phyloP scores from a whole-genome alignment of 148 eudicot species.

The Polygonum maritimum region DNA sequence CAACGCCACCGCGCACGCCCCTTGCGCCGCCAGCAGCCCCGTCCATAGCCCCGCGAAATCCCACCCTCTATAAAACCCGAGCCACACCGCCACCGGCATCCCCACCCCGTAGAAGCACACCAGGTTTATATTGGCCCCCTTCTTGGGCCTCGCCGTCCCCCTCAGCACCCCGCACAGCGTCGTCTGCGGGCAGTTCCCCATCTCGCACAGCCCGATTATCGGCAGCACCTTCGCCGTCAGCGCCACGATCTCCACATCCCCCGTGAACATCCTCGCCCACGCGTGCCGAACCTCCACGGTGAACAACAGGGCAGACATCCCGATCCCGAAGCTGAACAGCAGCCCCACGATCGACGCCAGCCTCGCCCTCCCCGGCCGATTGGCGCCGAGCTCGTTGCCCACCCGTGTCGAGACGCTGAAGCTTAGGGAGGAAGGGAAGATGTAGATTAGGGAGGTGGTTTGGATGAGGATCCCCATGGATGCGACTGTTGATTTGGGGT shows the following conservation, averaged over 20 bases:
- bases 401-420: constrained; percentile 61
- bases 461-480: constrained; percentile 78
- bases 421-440: constrained; percentile 69
- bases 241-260: constrained; percentile 40
- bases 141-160: constrained; percentile 56
- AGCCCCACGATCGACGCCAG: constrained; percentile 54
- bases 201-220: constrained; percentile 65
- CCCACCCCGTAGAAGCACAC: constrained; percentile 67
- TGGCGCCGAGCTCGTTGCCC: constrained; percentile 60
- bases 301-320: constrained; percentile 45
- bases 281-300: constrained; percentile 33
- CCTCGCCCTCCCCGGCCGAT: constrained; percentile 35
- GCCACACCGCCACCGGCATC: constrained; percentile 51
- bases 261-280: constrained; percentile 60
- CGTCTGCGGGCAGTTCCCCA: constrained; percentile 80
- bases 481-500: constrained; percentile 48
- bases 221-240: constrained; percentile 54
- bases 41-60: constrained; percentile 65
- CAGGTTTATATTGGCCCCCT: constrained; percentile 55
- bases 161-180: constrained; percentile 60
- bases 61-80: constrained; percentile 40
- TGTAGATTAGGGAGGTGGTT: constrained; percentile 62
- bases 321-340: constrained; percentile 36
- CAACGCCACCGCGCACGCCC: constrained; percentile 44
- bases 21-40: constrained; percentile 64